A percentile compares a stretch with the other conserved stretches of the same genome.
Conservation (phyloP, 345 rosid species). For the Chamaenerion angustifolium region DNA sequence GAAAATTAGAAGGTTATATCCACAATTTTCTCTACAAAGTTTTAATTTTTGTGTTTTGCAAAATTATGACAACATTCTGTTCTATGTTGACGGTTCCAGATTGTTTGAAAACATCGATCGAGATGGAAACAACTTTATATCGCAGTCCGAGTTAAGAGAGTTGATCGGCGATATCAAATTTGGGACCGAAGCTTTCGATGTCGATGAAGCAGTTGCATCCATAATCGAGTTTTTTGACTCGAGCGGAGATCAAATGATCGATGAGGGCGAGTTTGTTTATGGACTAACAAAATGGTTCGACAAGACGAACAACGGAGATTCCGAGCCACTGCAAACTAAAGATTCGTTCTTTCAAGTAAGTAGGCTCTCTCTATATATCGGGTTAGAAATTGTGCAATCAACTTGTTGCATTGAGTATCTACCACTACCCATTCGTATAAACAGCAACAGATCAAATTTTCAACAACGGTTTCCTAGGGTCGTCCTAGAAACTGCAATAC, state of each 20-base stretch:
- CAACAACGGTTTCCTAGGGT: no score
- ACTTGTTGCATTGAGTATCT: no score
- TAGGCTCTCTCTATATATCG: no score
- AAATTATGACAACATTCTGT: not conserved
- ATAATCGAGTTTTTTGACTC: slow-evolving; percentile 16
- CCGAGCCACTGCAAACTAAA: not conserved
- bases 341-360: slow-evolving; percentile 12
- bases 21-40: not conserved
- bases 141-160: slow-evolving; percentile 14
- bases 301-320: not conserved
- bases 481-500: no score
- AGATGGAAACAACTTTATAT: slow-evolving; percentile 10
- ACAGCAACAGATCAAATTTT: no score
- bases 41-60: not conserved
- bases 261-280: slow-evolving; percentile 16
- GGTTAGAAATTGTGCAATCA: no score
- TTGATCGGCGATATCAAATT: slow-evolving; percentile 12
- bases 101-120: slow-evolving; percentile 15
- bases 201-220: slow-evolving; percentile 13
- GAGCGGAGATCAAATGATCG: slow-evolving; percentile 9
- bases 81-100: slow-evolving; percentile 7
- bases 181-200: slow-evolving; percentile 11
- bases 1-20: slow-evolving; percentile 10
- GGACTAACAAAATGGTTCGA: slow-evolving; percentile 15
- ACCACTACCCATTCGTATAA: no score